These are phyloP conservation scores for Phytophthora pseudosyringae DNA, from an alignment of 352 stramenopile species.

Conservation along the genomic window DNA sequence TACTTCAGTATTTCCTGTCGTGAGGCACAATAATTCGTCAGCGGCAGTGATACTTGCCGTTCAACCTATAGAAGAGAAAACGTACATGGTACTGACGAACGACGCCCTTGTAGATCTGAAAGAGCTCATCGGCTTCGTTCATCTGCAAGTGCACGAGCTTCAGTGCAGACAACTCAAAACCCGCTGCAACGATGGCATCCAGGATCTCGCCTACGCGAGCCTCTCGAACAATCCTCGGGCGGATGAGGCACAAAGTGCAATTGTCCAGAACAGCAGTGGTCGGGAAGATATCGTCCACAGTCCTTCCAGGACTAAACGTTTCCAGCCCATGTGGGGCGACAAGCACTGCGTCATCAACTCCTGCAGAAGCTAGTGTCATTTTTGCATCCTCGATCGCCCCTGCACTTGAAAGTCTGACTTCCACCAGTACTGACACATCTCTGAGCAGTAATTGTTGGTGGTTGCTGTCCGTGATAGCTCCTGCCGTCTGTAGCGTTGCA, in stretches of 20 bases:
- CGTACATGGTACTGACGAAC: slow-evolving; percentile 74
- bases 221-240: slow-evolving; percentile 65
- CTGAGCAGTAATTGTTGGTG: slow-evolving; percentile 33
- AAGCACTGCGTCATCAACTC: slow-evolving; percentile 31
- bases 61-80: not conserved
- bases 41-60: not conserved
- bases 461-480: slow-evolving; percentile 18
- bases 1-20: slow-evolving; percentile 88
- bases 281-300: slow-evolving; percentile 18
- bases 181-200: slow-evolving; percentile 71
- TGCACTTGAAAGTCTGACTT: slow-evolving; percentile 44
- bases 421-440: slow-evolving; percentile 61
- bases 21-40: slow-evolving; percentile 2
- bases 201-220: slow-evolving; percentile 80
- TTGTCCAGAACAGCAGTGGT: slow-evolving; percentile 72
- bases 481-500: slow-evolving; percentile 19
- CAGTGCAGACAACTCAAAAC: slow-evolving; percentile 91
- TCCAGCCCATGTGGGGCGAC: slow-evolving; percentile 35
- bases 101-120: slow-evolving; percentile 88
- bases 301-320: slow-evolving; percentile 9
- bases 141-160: slow-evolving; percentile 86
- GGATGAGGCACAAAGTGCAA: slow-evolving; percentile 68
- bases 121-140: slow-evolving; percentile 87
- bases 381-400: slow-evolving; percentile 16
- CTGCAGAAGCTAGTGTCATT: slow-evolving; percentile 3